Percentiles rank a stretch among this genome's conserved stretches.
These are phyloP conservation scores for Phytophthora crassamura DNA, from an alignment of 352 stramenopile genomes.

Conservation along the genomic window DNA sequence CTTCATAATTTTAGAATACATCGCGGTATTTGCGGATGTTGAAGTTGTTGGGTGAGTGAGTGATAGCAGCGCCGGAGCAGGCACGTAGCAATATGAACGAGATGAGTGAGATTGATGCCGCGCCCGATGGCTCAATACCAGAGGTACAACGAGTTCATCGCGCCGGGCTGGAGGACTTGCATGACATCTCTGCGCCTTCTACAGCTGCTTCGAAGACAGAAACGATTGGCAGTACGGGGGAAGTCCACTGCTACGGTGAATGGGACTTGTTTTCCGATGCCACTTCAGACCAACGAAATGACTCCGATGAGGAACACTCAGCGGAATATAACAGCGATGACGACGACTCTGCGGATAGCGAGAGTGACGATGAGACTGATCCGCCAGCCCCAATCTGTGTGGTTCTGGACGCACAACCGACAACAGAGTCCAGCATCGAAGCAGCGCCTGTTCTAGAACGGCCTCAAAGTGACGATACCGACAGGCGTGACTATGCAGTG, in stretches of 20 bases:
- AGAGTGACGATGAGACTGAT: neutral
- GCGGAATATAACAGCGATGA: neutral
- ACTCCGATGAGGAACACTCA: conserved; percentile 10
- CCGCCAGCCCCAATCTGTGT: neutral
- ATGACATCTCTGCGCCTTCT: conserved; percentile 13
- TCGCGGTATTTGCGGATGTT: conserved; percentile 18
- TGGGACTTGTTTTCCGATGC: conserved; percentile 44
- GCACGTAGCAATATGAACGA: conserved; percentile 22
- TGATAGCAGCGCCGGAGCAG: conserved; percentile 7
- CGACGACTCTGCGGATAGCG: neutral
- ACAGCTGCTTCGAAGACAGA: conserved; percentile 45
- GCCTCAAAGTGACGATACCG: conserved; percentile 13
- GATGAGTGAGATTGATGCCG: conserved; percentile 7
- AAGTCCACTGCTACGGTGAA: conserved; percentile 46
- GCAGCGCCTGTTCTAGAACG: neutral
- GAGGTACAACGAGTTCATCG: neutral
- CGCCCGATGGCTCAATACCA: conserved; percentile 10
- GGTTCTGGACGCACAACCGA: neutral
- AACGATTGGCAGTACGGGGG: conserved; percentile 49
- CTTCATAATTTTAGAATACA: conserved; percentile 41
- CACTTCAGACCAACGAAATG: neutral
- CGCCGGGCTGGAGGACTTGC: neutral
- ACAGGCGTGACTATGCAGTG: neutral
- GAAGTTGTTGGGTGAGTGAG: neutral
- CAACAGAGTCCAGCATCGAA: conserved; percentile 7